Evolutionary conservation across 2,329 filamentous ascomycete genomes (phyloP).

Genomic region (Aspergillus fijiensis): DNA sequence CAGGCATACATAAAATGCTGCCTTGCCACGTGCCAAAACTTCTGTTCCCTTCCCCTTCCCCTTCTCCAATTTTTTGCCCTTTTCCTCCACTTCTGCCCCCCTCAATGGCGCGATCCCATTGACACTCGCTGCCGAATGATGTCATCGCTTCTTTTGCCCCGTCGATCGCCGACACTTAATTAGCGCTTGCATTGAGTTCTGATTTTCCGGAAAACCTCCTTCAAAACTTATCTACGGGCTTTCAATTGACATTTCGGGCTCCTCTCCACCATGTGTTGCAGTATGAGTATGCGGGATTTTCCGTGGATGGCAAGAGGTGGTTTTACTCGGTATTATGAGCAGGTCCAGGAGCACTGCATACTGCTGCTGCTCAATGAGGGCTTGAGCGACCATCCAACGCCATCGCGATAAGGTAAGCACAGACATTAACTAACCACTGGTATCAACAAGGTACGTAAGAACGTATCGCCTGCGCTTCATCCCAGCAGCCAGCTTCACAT

Average conservation of each 20-base stretch:
- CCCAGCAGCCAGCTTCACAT: background rate
- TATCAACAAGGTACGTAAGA: background rate
- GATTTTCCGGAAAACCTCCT: background rate
- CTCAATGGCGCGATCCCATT: background rate
- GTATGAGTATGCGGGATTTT: background rate
- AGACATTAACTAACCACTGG: background rate
- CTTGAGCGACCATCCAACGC: conserved; percentile 1
- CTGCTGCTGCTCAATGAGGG: conserved; percentile 1
- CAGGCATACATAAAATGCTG: background rate
- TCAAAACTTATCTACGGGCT: background rate
- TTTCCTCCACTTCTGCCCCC: too few species aligned
- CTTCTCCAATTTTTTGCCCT: background rate
- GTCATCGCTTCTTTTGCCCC: conserved; percentile 10
- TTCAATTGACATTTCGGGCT: conserved; percentile 9
- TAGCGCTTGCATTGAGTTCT: background rate
- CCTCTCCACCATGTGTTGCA: background rate
- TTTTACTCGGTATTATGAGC: background rate
- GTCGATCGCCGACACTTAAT: conserved; percentile 1
- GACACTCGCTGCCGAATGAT: conserved; percentile 7
- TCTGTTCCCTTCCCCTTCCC: background rate
- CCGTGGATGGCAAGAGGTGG: background rate
- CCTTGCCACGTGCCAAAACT: background rate
- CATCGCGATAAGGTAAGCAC: conserved; percentile 16
- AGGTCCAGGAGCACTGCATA: conserved; percentile 4
- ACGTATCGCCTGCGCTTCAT: background rate